Evolutionary conservation across 2,329 filamentous ascomycete genomes (phyloP).

Genomic region (Exophiala aquamarina): DNA sequence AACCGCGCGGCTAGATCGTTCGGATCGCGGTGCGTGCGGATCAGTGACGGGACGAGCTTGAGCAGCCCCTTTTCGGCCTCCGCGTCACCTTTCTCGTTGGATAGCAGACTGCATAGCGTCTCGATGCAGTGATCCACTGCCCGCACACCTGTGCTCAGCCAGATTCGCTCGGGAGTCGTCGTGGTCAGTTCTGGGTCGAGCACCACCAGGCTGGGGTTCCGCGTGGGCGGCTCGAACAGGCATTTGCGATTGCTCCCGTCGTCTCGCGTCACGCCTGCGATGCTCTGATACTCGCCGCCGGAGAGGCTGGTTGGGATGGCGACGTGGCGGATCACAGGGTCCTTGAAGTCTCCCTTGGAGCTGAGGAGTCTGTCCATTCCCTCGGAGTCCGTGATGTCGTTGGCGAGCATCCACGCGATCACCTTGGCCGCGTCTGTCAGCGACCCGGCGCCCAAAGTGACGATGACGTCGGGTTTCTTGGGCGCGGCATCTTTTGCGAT

Average conservation of each 20-base stretch:
- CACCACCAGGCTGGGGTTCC: slow-evolving; percentile 54
- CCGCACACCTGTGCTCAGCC: slow-evolving; percentile 59
- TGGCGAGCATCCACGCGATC: slow-evolving; percentile 51
- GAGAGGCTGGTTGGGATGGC: slow-evolving; percentile 44
- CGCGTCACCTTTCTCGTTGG: slow-evolving; percentile 36
- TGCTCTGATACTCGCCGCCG: slow-evolving; percentile 43
- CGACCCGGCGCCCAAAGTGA: slow-evolving; percentile 57
- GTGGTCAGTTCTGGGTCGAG: slow-evolving; percentile 54
- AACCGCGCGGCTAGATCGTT: slow-evolving; percentile 44
- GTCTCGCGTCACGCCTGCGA: slow-evolving; percentile 36
- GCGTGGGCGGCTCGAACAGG: slow-evolving; percentile 37
- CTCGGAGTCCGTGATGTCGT: slow-evolving; percentile 40
- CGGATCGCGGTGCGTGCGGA: slow-evolving; percentile 40
- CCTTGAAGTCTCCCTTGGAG: slow-evolving; percentile 20
- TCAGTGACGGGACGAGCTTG: slow-evolving; percentile 43
- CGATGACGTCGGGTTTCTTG: slow-evolving; percentile 44
- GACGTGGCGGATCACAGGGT: slow-evolving; percentile 25
- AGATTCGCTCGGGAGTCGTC: slow-evolving; percentile 54
- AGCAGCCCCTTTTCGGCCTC: slow-evolving; percentile 41
- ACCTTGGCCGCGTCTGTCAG: slow-evolving; percentile 60
- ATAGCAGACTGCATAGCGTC: slow-evolving; percentile 47
- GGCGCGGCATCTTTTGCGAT: slow-evolving; percentile 35
- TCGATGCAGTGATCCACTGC: slow-evolving; percentile 61
- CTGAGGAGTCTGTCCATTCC: slow-evolving; percentile 40
- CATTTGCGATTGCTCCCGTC: slow-evolving; percentile 34